phyloP scores from a whole-genome alignment of 345 rosid genomes.

The Hibiscus syriacus region DNA sequence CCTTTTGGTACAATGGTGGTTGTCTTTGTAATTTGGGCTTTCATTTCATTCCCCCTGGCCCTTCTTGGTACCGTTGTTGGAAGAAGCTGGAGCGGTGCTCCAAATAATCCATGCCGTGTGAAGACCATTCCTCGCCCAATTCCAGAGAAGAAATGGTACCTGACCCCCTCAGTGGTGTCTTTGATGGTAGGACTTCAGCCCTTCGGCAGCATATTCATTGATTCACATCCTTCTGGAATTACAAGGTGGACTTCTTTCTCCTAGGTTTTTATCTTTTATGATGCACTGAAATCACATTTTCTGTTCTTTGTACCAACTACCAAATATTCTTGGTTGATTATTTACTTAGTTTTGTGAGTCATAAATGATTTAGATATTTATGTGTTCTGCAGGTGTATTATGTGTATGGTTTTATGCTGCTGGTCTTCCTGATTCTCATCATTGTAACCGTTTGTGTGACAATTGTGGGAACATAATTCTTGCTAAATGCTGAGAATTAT shows the following conservation, averaged over 20 bases:
- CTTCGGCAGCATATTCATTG: slow-evolving; percentile 95
- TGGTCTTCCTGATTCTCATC: slow-evolving; percentile 78
- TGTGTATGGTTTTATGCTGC: slow-evolving; percentile 87
- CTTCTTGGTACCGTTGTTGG: slow-evolving; percentile 95
- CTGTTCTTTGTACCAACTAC: background rate
- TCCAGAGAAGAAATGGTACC: slow-evolving; percentile 97
- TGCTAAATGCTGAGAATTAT: slow-evolving; percentile 90
- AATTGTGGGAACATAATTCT: slow-evolving; percentile 90
- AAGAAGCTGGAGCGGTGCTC: slow-evolving; percentile 94
- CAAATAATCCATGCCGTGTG: slow-evolving; percentile 95
- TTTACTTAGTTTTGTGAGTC: background rate
- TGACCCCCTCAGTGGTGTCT: slow-evolving; percentile 83
- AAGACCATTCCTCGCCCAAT: slow-evolving; percentile 96
- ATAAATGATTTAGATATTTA: background rate
- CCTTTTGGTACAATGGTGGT: slow-evolving; percentile 97
- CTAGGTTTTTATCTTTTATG: background rate
- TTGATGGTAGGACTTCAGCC: slow-evolving; percentile 93
- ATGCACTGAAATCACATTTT: background rate
- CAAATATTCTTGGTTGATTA: background rate
- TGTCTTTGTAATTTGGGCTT: slow-evolving; percentile 88
- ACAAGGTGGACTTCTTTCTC: slow-evolving; percentile 54
- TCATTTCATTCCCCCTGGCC: slow-evolving; percentile 93
- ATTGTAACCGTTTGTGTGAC: slow-evolving; percentile 92
- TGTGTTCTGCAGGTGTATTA: slow-evolving; percentile 72
- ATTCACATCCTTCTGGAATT: slow-evolving; percentile 98